phyloP scores from a whole-genome alignment of 768 basidiomycete species.

The Boletus vermiculosoides region DNA sequence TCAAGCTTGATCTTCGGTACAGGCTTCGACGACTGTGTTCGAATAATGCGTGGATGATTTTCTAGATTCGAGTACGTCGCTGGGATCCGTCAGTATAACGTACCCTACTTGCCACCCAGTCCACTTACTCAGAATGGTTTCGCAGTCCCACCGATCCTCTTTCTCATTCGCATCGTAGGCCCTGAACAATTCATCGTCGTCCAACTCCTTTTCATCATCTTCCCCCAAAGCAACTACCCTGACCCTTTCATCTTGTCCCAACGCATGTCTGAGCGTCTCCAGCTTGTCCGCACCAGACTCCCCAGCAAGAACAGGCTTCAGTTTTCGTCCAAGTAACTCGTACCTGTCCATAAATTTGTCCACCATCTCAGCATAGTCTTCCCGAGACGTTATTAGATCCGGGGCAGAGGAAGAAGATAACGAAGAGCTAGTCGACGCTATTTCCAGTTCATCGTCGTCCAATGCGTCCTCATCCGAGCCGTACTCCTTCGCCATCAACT shows the following conservation, averaged over 20 bases:
- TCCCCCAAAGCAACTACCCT: constrained; percentile 42
- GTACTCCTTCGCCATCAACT: constrained; percentile 83
- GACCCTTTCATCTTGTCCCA: constrained; percentile 68
- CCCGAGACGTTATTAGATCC: constrained; percentile 74
- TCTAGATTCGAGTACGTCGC: constrained; percentile 97
- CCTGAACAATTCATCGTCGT: constrained; percentile 43
- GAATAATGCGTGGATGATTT: constrained; percentile 91
- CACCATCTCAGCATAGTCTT: constrained; percentile 89
- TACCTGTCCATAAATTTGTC: constrained; percentile 92
- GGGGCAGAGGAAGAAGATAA: constrained; percentile 61
- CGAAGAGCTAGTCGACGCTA: constrained; percentile 36
- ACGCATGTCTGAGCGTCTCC: constrained; percentile 69
- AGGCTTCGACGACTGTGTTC: constrained; percentile 53
- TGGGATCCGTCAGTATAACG: constrained; percentile 33
- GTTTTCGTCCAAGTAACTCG: constrained; percentile 85
- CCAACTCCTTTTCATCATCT: constrained; percentile 48
- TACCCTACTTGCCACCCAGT: neutral
- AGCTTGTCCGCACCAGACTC: constrained; percentile 77
- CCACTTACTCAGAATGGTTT: constrained; percentile 86
- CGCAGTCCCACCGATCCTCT: constrained; percentile 91
- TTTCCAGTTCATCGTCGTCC: constrained; percentile 51
- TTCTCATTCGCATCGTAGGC: constrained; percentile 44
- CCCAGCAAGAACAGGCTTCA: constrained; percentile 73
- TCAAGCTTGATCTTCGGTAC: constrained; percentile 70
- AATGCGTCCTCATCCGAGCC: constrained; percentile 51